These are phyloP conservation scores for Tetratostichococcus sp. DNA, from an alignment of 139 green algal genomes.

Conservation along the genomic window DNA sequence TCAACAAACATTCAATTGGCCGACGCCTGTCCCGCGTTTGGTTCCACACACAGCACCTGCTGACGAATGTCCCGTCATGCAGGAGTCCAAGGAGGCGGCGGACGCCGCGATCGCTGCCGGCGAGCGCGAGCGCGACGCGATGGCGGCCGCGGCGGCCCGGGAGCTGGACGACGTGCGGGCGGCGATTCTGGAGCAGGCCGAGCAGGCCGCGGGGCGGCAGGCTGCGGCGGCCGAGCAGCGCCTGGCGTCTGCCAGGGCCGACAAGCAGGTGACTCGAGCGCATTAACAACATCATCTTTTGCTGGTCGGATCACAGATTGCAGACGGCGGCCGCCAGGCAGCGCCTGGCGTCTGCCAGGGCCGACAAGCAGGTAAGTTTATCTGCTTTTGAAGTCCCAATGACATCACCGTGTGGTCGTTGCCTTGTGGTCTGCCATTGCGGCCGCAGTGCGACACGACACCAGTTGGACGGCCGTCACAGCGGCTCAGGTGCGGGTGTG, in stretches of 20 bases:
- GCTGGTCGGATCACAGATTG: too few species aligned
- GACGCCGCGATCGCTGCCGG: not conserved
- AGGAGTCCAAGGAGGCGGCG: not conserved
- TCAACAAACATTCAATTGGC: too few species aligned
- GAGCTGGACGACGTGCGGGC: not conserved
- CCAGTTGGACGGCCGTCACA: too few species aligned
- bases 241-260: not conserved
- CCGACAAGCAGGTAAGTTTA: not conserved
- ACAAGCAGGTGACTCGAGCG: not conserved
- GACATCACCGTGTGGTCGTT: too few species aligned
- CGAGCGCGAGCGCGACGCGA: constrained; percentile 3
- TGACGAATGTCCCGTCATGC: not conserved
- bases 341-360: constrained; percentile 4
- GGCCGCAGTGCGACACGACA: too few species aligned
- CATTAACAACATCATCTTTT: too few species aligned
- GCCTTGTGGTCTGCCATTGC: too few species aligned
- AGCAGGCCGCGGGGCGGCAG: constrained; percentile 9
- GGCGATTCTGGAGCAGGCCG: not conserved
- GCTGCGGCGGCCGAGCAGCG: constrained; percentile 2
- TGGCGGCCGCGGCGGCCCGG: not conserved
- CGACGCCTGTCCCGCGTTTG: too few species aligned
- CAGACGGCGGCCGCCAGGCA: constrained; percentile 1
- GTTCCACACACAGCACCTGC: too few species aligned
- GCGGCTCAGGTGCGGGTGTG: too few species aligned
- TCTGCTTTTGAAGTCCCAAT: too few species aligned